Conservation (phyloP, 2,329 filamentous ascomycete genomes). For the Pyricularia grisea region DNA sequence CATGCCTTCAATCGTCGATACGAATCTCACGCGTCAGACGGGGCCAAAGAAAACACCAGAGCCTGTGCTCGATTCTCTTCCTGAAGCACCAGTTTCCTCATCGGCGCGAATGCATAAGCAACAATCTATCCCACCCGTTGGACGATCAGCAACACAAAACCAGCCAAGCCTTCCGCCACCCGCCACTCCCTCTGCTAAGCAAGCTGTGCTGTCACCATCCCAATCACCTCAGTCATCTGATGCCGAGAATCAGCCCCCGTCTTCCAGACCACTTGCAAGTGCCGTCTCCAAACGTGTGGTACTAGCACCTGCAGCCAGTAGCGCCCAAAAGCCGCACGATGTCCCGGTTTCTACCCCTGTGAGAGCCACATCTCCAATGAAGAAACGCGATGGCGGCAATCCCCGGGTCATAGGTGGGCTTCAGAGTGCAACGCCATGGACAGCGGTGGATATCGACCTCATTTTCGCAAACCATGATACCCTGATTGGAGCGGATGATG, state of each 20-base stretch:
- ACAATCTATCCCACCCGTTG: slow-evolving; percentile 1
- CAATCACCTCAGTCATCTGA: slow-evolving; percentile 69
- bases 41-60: not conserved
- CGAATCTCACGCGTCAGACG: not conserved
- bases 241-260: slow-evolving; percentile 70
- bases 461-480: slow-evolving; percentile 36
- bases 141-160: not conserved
- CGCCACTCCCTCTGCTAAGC: slow-evolving; percentile 39
- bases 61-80: slow-evolving; percentile 6
- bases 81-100: slow-evolving; percentile 1
- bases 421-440: slow-evolving; percentile 57
- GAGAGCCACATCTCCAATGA: slow-evolving; percentile 47
- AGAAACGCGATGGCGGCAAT: slow-evolving; percentile 31
- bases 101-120: not conserved
- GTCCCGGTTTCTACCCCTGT: slow-evolving; percentile 29
- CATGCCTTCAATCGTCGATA: not conserved
- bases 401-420: slow-evolving; percentile 37
- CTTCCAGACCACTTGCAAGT: slow-evolving; percentile 46
- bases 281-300: slow-evolving; percentile 34
- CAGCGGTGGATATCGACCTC: slow-evolving; percentile 63
- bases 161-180: slow-evolving; percentile 17
- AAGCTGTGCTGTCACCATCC: slow-evolving; percentile 50
- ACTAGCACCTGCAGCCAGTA: slow-evolving; percentile 27
- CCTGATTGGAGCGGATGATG: slow-evolving; percentile 18
- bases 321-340: slow-evolving; percentile 10